Conservation (phyloP, 139 green algal species). For the Pycnococcus provasolii region DNA sequence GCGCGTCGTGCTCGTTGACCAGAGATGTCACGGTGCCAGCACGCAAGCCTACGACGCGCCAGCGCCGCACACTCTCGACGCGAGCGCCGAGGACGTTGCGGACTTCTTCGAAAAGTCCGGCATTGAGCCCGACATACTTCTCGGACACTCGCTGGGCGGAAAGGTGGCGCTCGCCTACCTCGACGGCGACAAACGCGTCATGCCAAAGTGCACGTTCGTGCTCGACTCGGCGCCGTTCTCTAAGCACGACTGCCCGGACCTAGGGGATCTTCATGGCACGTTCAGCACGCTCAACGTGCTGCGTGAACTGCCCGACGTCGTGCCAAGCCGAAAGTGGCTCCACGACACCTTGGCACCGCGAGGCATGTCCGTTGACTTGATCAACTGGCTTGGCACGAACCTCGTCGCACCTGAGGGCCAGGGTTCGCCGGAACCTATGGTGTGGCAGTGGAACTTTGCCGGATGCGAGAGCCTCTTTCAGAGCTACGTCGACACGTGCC, state of each 20-base stretch:
- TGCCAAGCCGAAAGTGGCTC: not conserved
- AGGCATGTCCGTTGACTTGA: constrained; percentile 1
- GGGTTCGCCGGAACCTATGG: not conserved
- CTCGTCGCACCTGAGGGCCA: not conserved
- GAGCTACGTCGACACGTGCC: not conserved
- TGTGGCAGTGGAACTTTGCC: constrained; percentile 19
- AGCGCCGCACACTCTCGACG: not conserved
- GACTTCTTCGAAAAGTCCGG: not conserved
- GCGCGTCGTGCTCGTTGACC: constrained; percentile 4
- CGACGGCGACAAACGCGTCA: not conserved
- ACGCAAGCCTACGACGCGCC: not conserved
- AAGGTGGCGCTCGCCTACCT: constrained; percentile 25
- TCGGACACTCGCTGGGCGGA: constrained; percentile 27
- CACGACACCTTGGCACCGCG: not conserved
- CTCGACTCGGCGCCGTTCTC: constrained; percentile 21
- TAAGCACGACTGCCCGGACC: not conserved
- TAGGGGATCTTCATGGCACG: not conserved
- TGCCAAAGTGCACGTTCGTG: constrained; percentile 1
- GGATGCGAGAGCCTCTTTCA: constrained; percentile 9
- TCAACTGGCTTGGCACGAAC: constrained; percentile 17
- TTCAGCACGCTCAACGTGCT: not conserved
- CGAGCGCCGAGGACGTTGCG: constrained; percentile 9
- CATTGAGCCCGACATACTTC: not conserved
- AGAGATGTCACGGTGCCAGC: constrained; percentile 4
- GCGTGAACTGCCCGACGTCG: not conserved